Evolutionary conservation across 1,284 basidiomycete genomes (phyloP).

Genomic region (Porodaedalea pini): DNA sequence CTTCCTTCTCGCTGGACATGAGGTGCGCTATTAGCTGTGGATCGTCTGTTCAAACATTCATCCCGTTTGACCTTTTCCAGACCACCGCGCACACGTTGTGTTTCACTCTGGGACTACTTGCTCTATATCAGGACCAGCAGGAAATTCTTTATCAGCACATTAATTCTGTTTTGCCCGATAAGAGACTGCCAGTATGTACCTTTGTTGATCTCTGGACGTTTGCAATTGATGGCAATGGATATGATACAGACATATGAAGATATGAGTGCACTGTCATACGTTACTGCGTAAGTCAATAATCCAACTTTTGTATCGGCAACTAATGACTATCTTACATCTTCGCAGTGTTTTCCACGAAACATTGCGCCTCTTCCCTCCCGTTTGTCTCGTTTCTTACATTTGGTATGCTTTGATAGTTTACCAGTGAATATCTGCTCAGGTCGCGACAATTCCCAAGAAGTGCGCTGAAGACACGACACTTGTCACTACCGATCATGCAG

Average conservation of each 20-base stretch:
- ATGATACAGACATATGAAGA: slow-evolving; percentile 18
- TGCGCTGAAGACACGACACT: slow-evolving; percentile 45
- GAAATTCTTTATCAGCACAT: slow-evolving; percentile 41
- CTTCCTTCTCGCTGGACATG: slow-evolving; percentile 24
- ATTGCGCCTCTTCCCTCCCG: slow-evolving; percentile 38
- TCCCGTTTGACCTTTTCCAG: slow-evolving; percentile 1
- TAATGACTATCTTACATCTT: background rate
- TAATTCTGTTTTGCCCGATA: slow-evolving; percentile 33
- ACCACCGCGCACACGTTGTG: slow-evolving; percentile 40
- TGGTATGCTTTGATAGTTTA: background rate
- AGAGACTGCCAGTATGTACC: slow-evolving; percentile 22
- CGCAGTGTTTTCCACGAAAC: slow-evolving; percentile 40
- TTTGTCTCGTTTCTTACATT: background rate
- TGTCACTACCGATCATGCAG: slow-evolving; percentile 33
- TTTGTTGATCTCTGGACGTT: background rate
- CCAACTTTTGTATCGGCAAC: background rate
- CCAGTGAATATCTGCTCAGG: slow-evolving; percentile 31
- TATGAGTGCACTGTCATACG: slow-evolving; percentile 17
- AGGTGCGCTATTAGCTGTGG: slow-evolving; percentile 11
- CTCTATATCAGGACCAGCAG: slow-evolving; percentile 44
- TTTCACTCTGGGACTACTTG: slow-evolving; percentile 41
- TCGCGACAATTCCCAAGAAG: slow-evolving; percentile 45
- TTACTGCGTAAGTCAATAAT: slow-evolving; percentile 12
- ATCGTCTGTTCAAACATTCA: background rate
- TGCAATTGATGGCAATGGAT: background rate